Base-by-base conservation (phyloP, 2,329 filamentous ascomycete species). In the Nigrograna mackinnonii region DNA sequence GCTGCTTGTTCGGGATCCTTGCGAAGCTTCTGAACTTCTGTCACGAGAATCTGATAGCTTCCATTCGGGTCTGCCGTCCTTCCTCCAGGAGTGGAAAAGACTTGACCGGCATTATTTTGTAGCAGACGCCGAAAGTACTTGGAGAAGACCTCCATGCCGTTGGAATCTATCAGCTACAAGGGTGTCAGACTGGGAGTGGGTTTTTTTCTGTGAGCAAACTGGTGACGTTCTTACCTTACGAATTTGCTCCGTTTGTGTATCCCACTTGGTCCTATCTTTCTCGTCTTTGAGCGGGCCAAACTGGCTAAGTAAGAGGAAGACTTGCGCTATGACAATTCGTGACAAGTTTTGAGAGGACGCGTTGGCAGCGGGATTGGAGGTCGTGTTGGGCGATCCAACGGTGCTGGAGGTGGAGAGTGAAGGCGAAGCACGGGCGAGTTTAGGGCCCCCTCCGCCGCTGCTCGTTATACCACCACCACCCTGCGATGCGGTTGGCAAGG, bases 81-180 rank as follows among this genome's bases (percentile, higher is more conserved):
- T 59, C 34, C 19, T 83, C 88, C 41, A 85, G 77, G 50, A 12
- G 87, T 84, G 38, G 90, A 86, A 67, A 97, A 97, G 67, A 99
- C 94, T 63, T 94, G 86, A 51, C 86, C 77, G 60, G 91, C 90
- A 83, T 96, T 96, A 73, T 86, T 86, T 71, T 87, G 87, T 65
- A 99, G 83, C 67, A 97, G 79, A 72, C 92, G 89, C 71, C 90
- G 86, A 73, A 99, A 95, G 72, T 94, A 96, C 77, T 91, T 95
- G 47, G 89, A 85, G 70, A 91, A 96, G 67, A 96, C 91, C 79
- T 99, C 95, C 92, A 99, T 99, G 67, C 91, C 91, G 91, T 95
- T 86, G 63, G 92, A 91, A 83, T 96, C 86, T 75, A 97, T 87
- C 69, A 97, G 85, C 89, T 96, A 53, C 39, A 11, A 17, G 14